A percentile compares a stretch with the other conserved stretches of the same genome.
Evolutionary conservation across 2,329 filamentous ascomycete genomes (phyloP).

Genomic region (Knoxdaviesia capensis): DNA sequence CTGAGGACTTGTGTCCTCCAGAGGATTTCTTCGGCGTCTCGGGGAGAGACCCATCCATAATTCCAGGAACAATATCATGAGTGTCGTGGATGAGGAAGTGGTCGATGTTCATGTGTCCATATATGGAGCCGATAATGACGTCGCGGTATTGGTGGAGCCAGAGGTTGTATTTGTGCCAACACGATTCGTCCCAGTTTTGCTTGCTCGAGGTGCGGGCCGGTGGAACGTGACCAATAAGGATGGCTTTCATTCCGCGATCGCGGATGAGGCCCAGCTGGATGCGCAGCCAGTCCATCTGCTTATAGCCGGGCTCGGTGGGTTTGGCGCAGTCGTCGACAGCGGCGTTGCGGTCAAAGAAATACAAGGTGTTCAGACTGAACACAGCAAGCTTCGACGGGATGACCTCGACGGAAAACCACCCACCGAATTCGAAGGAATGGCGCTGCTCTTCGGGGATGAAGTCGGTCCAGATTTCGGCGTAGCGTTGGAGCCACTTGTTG

Average conservation of each 20-base stretch:
- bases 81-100: constrained; percentile 89
- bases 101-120: constrained; percentile 96
- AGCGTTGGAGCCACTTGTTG: constrained; percentile 66
- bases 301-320: constrained; percentile 68
- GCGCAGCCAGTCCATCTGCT: constrained; percentile 91
- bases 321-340: constrained; percentile 77
- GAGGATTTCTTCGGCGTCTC: no score
- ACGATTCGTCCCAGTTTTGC: constrained; percentile 83
- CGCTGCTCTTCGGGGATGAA: constrained; percentile 88
- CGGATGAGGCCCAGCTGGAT: constrained; percentile 74
- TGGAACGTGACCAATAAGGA: constrained; percentile 84
- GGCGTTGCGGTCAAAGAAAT: constrained; percentile 84
- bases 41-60: no score
- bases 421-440: constrained; percentile 78
- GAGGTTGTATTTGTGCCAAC: constrained; percentile 92
- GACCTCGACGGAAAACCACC: constrained; percentile 89
- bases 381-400: constrained; percentile 71
- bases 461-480: constrained; percentile 56
- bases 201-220: constrained; percentile 75
- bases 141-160: constrained; percentile 86
- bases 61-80: constrained; percentile 40
- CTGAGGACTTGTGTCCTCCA: no score
- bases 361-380: constrained; percentile 89
- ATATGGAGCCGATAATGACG: constrained; percentile 59
- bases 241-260: constrained; percentile 74